These are phyloP conservation scores for Salix caprea DNA, from an alignment of 345 rosid species.

Conservation along the genomic window DNA sequence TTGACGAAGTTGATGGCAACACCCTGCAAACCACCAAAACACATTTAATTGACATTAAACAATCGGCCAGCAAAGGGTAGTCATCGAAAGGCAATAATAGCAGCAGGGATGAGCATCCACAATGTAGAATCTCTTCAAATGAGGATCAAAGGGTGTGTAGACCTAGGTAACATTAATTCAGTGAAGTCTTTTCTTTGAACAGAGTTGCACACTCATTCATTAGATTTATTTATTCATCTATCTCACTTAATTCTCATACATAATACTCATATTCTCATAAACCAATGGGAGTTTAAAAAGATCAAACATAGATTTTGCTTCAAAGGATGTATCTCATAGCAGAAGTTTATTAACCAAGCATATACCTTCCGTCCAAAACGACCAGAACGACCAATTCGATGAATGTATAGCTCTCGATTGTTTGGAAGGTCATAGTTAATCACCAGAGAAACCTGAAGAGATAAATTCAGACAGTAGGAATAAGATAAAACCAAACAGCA, in stretches of 20 bases:
- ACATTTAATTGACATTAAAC: not conserved
- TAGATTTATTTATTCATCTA: too few species aligned
- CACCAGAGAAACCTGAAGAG: conserved; percentile 78
- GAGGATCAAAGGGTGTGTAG: not conserved
- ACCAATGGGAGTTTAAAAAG: too few species aligned
- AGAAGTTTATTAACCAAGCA: not conserved
- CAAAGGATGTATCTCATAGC: not conserved
- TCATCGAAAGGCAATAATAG: not conserved
- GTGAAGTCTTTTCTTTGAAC: not conserved
- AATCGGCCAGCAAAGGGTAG: not conserved
- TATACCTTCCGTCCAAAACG: conserved; percentile 97
- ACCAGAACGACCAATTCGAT: conserved; percentile 95
- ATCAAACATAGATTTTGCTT: too few species aligned
- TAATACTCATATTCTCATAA: too few species aligned
- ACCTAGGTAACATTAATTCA: not conserved
- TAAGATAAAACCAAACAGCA: not conserved
- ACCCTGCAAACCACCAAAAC: conserved; percentile 44
- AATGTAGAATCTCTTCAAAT: not conserved
- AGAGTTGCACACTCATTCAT: not conserved
- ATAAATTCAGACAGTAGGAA: not conserved
- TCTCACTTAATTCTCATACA: too few species aligned
- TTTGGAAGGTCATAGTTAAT: conserved; percentile 95
- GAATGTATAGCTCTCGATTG: conserved; percentile 97
- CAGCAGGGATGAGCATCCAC: not conserved
- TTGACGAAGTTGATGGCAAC: conserved; percentile 89